Conservation (phyloP, 2,329 filamentous ascomycete species). For the Pleoardoris graminearum region DNA sequence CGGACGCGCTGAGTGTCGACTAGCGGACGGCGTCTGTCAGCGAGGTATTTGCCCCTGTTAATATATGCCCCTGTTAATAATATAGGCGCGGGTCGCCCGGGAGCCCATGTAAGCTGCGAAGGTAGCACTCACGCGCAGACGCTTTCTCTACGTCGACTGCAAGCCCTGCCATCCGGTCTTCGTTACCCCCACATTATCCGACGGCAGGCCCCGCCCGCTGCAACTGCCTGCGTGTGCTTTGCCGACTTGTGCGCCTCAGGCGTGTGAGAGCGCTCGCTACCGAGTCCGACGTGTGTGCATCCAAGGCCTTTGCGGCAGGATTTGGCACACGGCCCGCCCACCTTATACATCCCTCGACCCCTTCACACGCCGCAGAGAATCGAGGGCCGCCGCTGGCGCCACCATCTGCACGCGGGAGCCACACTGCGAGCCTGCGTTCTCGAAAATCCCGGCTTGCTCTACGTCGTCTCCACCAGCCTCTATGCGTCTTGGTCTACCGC, state of each 20-base stretch:
- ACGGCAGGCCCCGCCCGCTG: slow-evolving; percentile 43
- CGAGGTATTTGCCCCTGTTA: not conserved
- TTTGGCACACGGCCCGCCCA: slow-evolving; percentile 16
- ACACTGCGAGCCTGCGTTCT: slow-evolving; percentile 35
- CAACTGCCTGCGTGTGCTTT: slow-evolving; percentile 27
- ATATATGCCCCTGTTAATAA: too few relatives aligned
- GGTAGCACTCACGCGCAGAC: slow-evolving; percentile 1
- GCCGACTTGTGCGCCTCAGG: slow-evolving; percentile 29
- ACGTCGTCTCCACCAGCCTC: slow-evolving; percentile 40
- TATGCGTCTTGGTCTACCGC: slow-evolving; percentile 44
- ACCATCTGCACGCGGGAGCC: slow-evolving; percentile 42
- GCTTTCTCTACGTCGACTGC: slow-evolving; percentile 19
- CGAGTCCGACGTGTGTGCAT: not conserved
- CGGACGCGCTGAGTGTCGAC: not conserved
- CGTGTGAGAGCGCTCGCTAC: slow-evolving; percentile 12
- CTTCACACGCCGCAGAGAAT: slow-evolving; percentile 31
- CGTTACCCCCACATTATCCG: slow-evolving; percentile 36
- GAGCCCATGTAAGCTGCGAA: slow-evolving; percentile 5
- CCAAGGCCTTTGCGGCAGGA: slow-evolving; percentile 13
- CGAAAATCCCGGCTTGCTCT: slow-evolving; percentile 35
- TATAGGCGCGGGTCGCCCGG: not conserved
- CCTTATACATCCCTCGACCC: slow-evolving; percentile 26
- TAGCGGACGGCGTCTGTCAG: not conserved
- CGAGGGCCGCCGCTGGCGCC: slow-evolving; percentile 21
- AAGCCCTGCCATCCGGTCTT: slow-evolving; percentile 22